phyloP scores from a whole-genome alignment of 1,139 yeast species.

The Suhomyces bokatorum region DNA sequence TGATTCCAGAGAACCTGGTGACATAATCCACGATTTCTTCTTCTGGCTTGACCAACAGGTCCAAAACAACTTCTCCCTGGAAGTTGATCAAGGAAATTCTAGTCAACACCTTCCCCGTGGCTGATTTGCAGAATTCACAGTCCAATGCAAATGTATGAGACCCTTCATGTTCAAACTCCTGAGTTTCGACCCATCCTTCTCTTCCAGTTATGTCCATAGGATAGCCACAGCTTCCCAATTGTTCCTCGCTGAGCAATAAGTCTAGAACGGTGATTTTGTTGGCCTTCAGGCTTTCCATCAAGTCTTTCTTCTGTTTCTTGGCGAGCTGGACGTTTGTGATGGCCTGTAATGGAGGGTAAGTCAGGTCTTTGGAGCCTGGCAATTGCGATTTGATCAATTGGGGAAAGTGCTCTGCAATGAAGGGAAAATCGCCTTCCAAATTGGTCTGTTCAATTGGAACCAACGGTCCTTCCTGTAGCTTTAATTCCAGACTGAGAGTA shows the following conservation, averaged over 20 bases:
- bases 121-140: conserved; percentile 87
- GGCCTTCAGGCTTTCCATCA: conserved; percentile 32
- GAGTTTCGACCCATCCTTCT: conserved; percentile 61
- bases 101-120: conserved; percentile 64
- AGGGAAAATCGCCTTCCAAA: conserved; percentile 30
- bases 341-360: conserved; percentile 57
- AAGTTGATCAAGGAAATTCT: conserved; percentile 75
- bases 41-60: conserved; percentile 74
- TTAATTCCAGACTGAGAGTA: background rate
- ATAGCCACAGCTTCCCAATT: conserved; percentile 50
- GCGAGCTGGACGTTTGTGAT: conserved; percentile 58
- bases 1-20: conserved; percentile 85
- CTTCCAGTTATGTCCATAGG: conserved; percentile 50
- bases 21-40: conserved; percentile 75
- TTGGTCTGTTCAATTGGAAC: conserved; percentile 14
- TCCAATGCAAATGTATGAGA: conserved; percentile 77
- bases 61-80: conserved; percentile 59
- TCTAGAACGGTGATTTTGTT: conserved; percentile 53
- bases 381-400: conserved; percentile 45
- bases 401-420: conserved; percentile 41
- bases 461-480: background rate
- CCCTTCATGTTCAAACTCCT: conserved; percentile 49
- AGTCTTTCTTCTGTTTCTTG: conserved; percentile 49
- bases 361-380: conserved; percentile 64
- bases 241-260: conserved; percentile 48